Evolutionary conservation across 495 filamentous ascomycete genomes (phyloP).

Genomic region (Patellaria atrata): DNA sequence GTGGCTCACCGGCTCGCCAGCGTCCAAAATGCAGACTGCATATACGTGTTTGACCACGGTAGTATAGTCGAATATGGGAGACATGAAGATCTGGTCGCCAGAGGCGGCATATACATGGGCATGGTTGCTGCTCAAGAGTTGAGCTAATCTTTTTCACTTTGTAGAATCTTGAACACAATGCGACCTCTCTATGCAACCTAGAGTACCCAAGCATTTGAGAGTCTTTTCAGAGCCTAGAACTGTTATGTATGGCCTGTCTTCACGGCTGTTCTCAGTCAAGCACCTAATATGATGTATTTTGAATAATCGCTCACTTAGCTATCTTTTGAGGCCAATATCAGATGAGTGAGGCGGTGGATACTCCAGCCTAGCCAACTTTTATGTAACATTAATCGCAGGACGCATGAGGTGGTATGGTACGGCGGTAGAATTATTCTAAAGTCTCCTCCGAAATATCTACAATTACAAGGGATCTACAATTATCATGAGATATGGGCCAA

Average conservation of each 20-base stretch:
- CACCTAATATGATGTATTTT: too few species aligned
- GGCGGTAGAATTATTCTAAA: too few species aligned
- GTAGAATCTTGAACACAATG: neutral
- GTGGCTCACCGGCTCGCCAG: slow-evolving; percentile 22
- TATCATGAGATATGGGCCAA: too few species aligned
- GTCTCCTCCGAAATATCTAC: too few species aligned
- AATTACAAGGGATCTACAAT: neutral
- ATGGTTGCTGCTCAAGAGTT: slow-evolving; percentile 19
- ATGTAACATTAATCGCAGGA: too few species aligned
- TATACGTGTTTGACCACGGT: slow-evolving; percentile 20
- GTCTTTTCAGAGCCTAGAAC: too few species aligned
- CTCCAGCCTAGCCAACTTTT: too few species aligned
- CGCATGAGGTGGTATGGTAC: too few species aligned
- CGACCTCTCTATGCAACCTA: slow-evolving; percentile 4
- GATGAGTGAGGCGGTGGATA: neutral
- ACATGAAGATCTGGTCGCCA: slow-evolving; percentile 16
- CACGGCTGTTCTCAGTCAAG: too few species aligned
- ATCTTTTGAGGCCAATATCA: slow-evolving; percentile 3
- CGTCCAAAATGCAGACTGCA: slow-evolving; percentile 18
- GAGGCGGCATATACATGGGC: slow-evolving; percentile 15
- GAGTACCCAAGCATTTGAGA: neutral
- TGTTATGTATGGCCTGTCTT: too few species aligned
- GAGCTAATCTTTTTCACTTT: slow-evolving; percentile 1
- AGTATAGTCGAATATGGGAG: slow-evolving; percentile 17
- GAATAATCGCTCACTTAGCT: neutral